Conservation (phyloP, 2,329 filamentous ascomycete species). For the Parasarocladium wereldwijsianum region DNA sequence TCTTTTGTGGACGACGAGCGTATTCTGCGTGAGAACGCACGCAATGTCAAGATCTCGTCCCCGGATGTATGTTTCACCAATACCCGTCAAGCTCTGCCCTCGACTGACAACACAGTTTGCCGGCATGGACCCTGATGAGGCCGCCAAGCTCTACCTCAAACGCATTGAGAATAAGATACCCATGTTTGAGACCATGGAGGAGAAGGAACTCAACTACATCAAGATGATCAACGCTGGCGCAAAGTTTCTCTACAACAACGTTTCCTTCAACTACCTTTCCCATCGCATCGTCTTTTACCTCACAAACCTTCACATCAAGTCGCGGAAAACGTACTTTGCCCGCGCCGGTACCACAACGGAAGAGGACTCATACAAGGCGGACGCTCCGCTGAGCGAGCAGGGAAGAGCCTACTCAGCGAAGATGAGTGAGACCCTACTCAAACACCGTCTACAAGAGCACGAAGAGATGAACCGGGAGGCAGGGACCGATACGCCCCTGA, state of each 20-base stretch:
- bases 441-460: conserved; percentile 72
- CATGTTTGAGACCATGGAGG: conserved; percentile 92
- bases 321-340: conserved; percentile 83
- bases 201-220: conserved; percentile 88
- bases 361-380: conserved; percentile 86
- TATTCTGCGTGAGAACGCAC: conserved; percentile 91
- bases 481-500: conserved; percentile 52
- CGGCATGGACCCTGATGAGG: conserved; percentile 83
- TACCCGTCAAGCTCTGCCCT: background rate
- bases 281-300: conserved; percentile 98
- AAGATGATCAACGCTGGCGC: conserved; percentile 98
- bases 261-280: conserved; percentile 89
- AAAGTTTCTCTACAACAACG: conserved; percentile 89
- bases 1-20: conserved; percentile 86
- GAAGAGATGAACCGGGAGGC: conserved; percentile 53
- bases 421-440: conserved; percentile 72
- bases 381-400: conserved; percentile 68
- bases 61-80: conserved; percentile 55
- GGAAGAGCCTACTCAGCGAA: conserved; percentile 69
- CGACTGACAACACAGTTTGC: conserved; percentile 45
- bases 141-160: conserved; percentile 78
- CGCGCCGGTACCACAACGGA: conserved; percentile 76
- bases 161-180: conserved; percentile 89
- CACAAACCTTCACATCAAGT: conserved; percentile 94
- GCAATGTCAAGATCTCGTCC: conserved; percentile 94